Evolutionary conservation across 1,284 basidiomycete genomes (phyloP), one percentile per base, ranked within the genome.

Genomic region (Ustilago nuda): DNA sequence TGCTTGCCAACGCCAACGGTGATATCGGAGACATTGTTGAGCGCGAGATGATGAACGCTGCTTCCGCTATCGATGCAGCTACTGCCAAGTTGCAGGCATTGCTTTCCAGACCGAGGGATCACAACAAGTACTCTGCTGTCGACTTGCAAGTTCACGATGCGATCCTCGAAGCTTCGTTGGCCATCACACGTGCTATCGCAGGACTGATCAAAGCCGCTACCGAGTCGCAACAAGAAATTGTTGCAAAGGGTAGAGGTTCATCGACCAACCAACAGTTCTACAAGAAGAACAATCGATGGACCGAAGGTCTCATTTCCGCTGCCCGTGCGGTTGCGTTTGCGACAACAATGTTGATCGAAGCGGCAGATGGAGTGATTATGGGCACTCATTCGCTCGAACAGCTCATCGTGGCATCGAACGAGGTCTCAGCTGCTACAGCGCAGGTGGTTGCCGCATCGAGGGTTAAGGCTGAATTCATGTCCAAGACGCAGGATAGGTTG

Each of bases 211-310:
- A 93, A 85, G 95, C 96, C 6, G 95, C 97, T 5, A 98, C 96
- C 1, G 96, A 96, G 56, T 95, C 93, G 53, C 97, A 99, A 87
- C 91, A 98, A 86, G 97, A 99, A 88, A 99, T 99, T 73, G 97
- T 99, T 54, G 92, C 92, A 4, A 92, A 96, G 87, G 97, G 97
- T 73, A 93, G 91, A 86, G 96, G 96, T 6, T 92, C 94, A 12
- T 94, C 91, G 86, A 91, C 94, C 30, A 85, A 85, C 63, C 94
- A 97, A 87, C 96, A 98, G 84, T 99, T 99, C 90, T 99, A 98
- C 91, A 99, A 99, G 89, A 92, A 93, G 74, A 98, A 99, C 91
- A 98, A 99, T 87, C 91, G 97, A 72, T 99, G 97, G 97, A 99
- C 97, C 19, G 97, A 99, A 87, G 97, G 97, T 78, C 91, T 99